A percentile compares a stretch with the other conserved stretches of the same genome.
Conservation (phyloP, 768 basidiomycete genomes). For the Symmetrospora coprosmae region DNA sequence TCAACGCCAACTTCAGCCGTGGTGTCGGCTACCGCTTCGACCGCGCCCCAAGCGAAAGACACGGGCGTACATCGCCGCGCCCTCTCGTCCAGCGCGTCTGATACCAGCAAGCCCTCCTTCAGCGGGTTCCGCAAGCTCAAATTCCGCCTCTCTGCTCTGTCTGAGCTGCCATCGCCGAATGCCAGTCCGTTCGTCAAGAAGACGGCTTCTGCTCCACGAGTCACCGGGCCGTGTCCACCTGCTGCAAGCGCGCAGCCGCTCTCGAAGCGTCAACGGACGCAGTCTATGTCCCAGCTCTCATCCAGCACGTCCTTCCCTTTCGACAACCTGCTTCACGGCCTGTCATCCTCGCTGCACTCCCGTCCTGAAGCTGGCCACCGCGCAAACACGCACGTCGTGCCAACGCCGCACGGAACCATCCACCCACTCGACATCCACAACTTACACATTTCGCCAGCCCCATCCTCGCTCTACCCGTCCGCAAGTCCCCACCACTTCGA, state of each 20-base stretch:
- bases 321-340: conserved; percentile 12
- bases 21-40: background rate
- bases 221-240: background rate
- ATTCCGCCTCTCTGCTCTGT: conserved; percentile 1
- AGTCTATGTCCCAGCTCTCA: conserved; percentile 13
- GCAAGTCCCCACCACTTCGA: background rate
- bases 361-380: no score
- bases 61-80: background rate
- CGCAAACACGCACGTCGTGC: background rate
- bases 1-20: no score
- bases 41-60: background rate
- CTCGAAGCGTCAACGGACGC: conserved; percentile 5
- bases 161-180: background rate
- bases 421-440: conserved; percentile 13
- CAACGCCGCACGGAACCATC: background rate
- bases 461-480: background rate
- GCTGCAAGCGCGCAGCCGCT: background rate
- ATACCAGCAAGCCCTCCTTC: background rate
- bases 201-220: background rate
- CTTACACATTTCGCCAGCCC: background rate
- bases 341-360: no score
- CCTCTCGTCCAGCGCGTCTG: background rate
- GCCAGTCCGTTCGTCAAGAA: background rate
- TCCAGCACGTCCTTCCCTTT: conserved; percentile 13
- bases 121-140: conserved; percentile 8